These are phyloP conservation scores for Phalaenopsis aphrodite DNA, from an alignment of 106 monocot species.

Conservation along the genomic window DNA sequence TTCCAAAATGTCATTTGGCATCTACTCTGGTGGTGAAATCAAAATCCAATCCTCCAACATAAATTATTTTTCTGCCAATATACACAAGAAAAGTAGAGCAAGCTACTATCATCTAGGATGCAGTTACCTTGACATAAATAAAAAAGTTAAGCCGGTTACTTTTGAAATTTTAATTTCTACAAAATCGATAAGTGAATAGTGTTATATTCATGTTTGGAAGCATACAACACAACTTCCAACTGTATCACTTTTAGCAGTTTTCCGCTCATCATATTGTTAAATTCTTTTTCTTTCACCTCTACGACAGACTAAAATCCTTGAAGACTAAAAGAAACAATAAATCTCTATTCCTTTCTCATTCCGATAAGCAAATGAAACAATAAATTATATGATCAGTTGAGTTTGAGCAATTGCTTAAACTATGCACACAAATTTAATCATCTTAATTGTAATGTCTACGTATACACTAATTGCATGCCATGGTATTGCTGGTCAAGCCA, in stretches of 20 bases:
- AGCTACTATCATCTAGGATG: neutral
- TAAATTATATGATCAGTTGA: neutral
- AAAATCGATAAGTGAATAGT: neutral
- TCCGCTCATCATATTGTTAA: neutral
- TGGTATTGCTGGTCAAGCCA: neutral
- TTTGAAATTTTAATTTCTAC: neutral
- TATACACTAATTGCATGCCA: neutral
- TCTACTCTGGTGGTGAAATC: neutral
- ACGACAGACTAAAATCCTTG: neutral
- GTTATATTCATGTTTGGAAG: neutral
- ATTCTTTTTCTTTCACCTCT: neutral
- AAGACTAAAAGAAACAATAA: neutral
- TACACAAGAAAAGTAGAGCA: neutral
- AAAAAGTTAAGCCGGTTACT: neutral
- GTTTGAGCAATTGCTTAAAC: neutral
- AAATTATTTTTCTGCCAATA: neutral
- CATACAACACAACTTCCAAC: neutral
- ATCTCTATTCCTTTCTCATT: neutral
- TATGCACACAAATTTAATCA: neutral
- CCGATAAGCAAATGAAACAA: neutral
- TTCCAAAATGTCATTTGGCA: neutral
- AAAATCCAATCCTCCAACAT: neutral
- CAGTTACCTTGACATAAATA: neutral
- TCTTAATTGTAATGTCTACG: neutral
- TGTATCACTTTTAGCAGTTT: neutral